phyloP scores from a whole-genome alignment of 2,329 filamentous ascomycete genomes.

The Cercospora sp. region DNA sequence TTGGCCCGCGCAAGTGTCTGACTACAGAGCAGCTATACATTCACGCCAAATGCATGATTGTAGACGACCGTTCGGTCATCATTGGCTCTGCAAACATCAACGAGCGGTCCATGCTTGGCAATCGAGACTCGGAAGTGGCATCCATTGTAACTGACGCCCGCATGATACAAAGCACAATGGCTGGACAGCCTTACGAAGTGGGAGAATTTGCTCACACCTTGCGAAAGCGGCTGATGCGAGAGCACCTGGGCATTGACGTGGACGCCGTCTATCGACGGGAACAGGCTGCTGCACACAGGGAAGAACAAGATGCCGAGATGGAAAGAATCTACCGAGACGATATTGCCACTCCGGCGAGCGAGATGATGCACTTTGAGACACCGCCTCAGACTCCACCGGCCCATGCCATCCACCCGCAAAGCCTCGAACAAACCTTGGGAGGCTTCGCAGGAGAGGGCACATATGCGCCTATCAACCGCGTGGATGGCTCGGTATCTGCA shows the following conservation, averaged over 20 bases:
- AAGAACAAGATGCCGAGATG: slow-evolving; percentile 63
- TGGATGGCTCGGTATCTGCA: slow-evolving; percentile 21
- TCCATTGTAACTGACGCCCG: slow-evolving; percentile 89
- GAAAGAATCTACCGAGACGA: slow-evolving; percentile 39
- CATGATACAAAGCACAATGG: slow-evolving; percentile 91
- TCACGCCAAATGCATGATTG: slow-evolving; percentile 94
- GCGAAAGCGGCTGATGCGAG: slow-evolving; percentile 89
- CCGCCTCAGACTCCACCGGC: slow-evolving; percentile 40
- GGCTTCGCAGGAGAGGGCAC: slow-evolving; percentile 19
- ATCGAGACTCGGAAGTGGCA: slow-evolving; percentile 87
- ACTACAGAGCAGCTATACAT: slow-evolving; percentile 98
- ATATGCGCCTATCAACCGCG: slow-evolving; percentile 19
- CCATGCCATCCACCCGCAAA: slow-evolving; percentile 29
- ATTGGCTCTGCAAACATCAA: slow-evolving; percentile 99
- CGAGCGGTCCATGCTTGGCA: slow-evolving; percentile 91
- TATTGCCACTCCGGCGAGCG: slow-evolving; percentile 1
- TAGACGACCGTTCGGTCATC: slow-evolving; percentile 87
- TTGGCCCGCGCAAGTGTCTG: slow-evolving; percentile 76
- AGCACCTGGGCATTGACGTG: slow-evolving; percentile 93
- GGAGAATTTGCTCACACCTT: slow-evolving; percentile 91
- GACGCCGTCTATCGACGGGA: slow-evolving; percentile 66
- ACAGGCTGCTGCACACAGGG: slow-evolving; percentile 33
- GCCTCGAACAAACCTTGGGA: slow-evolving; percentile 24
- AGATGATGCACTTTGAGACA: slow-evolving; percentile 20
- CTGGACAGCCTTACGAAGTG: slow-evolving; percentile 81